Evolutionary conservation across 1,284 basidiomycete genomes (phyloP).

Genomic region (Athelia sp.): DNA sequence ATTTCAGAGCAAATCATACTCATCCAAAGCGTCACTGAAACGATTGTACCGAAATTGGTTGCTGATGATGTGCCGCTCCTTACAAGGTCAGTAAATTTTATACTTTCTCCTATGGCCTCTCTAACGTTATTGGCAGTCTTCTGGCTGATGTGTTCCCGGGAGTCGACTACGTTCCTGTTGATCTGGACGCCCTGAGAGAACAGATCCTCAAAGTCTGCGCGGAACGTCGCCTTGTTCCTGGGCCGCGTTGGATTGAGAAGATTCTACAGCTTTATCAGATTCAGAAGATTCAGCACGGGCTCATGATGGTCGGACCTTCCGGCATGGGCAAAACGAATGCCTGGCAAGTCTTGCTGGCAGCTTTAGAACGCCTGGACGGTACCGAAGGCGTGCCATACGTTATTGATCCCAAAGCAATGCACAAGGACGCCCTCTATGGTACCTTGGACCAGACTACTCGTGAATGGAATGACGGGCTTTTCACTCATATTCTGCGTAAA

Average conservation of each 20-base stretch:
- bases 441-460: constrained; percentile 96
- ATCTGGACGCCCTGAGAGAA: constrained; percentile 80
- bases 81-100: constrained; percentile 58
- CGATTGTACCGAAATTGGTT: constrained; percentile 97
- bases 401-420: constrained; percentile 98
- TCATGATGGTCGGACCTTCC: constrained; percentile 99
- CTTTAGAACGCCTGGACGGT: constrained; percentile 89
- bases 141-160: constrained; percentile 98
- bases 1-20: constrained; percentile 93
- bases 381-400: constrained; percentile 93
- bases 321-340: constrained; percentile 97
- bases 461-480: constrained; percentile 99
- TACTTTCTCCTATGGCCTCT: constrained; percentile 2
- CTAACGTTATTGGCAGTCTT: constrained; percentile 48
- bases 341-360: constrained; percentile 91
- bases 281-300: constrained; percentile 98
- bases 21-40: constrained; percentile 99
- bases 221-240: constrained; percentile 81
- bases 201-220: constrained; percentile 86
- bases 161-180: constrained; percentile 85
- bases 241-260: constrained; percentile 92
- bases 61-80: constrained; percentile 95
- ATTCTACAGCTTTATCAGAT: constrained; percentile 98
- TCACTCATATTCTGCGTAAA: constrained; percentile 96
- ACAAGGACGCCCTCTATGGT: constrained; percentile 97